These are phyloP conservation scores for Punctularia strigosozonata DNA, from an alignment of 768 basidiomycete species.

Conservation along the genomic window DNA sequence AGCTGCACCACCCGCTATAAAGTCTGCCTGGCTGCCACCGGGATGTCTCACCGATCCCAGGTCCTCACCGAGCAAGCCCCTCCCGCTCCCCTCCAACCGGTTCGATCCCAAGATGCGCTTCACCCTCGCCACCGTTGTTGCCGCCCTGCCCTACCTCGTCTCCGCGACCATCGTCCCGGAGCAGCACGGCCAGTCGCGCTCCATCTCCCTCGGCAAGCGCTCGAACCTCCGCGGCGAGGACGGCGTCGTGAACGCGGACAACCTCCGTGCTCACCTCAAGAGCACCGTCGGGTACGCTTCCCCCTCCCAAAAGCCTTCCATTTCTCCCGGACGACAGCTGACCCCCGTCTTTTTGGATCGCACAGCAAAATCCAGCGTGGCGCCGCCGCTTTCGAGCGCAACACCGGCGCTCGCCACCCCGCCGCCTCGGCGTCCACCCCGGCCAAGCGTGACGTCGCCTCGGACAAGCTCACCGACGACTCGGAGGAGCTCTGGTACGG, in stretches of 20 bases:
- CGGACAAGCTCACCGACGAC: slow-evolving; percentile 11
- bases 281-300: background rate
- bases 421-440: background rate
- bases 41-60: too few relatives aligned
- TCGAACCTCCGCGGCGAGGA: background rate
- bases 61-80: too few relatives aligned
- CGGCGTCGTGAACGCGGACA: background rate
- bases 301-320: too few relatives aligned
- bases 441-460: background rate
- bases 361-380: slow-evolving; percentile 8
- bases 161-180: background rate
- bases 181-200: background rate
- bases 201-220: background rate
- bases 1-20: too few relatives aligned
- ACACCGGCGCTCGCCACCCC: slow-evolving; percentile 7
- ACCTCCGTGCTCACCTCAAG: background rate
- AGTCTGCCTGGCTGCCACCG: too few relatives aligned
- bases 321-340: too few relatives aligned
- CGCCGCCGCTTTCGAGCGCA: slow-evolving; percentile 5
- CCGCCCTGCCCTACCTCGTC: background rate
- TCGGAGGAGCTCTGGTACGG: slow-evolving; percentile 23
- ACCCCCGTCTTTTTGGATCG: too few relatives aligned
- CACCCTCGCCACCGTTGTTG: background rate
- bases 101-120: background rate
- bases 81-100: too few relatives aligned